These are phyloP conservation scores for Cenchrus americanus DNA, from an alignment of 176 grass and related monocot genomes.

Conservation along the genomic window DNA sequence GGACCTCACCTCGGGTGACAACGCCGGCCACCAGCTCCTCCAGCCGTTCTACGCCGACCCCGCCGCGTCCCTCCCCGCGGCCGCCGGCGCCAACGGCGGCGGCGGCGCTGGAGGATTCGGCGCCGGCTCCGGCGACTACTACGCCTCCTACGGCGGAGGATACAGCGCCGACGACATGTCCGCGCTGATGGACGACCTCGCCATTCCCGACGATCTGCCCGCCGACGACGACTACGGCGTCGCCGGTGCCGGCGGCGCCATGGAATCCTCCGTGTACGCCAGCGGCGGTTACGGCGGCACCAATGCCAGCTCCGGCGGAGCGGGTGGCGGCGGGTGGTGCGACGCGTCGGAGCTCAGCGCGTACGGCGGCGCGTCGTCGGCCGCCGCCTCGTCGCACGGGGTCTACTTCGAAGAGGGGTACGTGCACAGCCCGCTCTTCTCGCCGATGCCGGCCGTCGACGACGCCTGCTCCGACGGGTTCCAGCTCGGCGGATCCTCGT, in stretches of 20 bases:
- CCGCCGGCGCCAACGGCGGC: background rate
- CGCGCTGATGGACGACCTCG: constrained; percentile 47
- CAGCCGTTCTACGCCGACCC: constrained; percentile 46
- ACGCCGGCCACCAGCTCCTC: constrained; percentile 41
- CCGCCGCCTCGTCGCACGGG: constrained; percentile 48
- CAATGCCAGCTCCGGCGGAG: background rate
- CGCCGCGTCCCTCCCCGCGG: background rate
- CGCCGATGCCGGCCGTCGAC: constrained; percentile 85
- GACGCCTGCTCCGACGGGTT: constrained; percentile 80
- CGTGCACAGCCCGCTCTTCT: constrained; percentile 98
- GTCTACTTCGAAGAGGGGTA: constrained; percentile 98
- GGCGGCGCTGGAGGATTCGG: background rate
- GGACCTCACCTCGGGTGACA: constrained; percentile 63
- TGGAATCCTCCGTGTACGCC: constrained; percentile 4
- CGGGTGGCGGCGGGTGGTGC: constrained; percentile 50
- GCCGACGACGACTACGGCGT: constrained; percentile 3
- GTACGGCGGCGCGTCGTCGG: constrained; percentile 38
- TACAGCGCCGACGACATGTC: constrained; percentile 48
- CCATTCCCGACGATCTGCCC: constrained; percentile 47
- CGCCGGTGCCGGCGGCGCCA: background rate
- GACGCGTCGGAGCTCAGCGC: constrained; percentile 57
- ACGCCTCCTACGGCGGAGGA: background rate
- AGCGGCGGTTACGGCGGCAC: background rate
- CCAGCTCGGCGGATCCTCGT: constrained; percentile 91
- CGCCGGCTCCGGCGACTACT: background rate